Evolutionary conservation across 2,329 filamentous ascomycete genomes (phyloP), one percentile per base, ranked within the genome.

Genomic region (Chaetomium strumarium): DNA sequence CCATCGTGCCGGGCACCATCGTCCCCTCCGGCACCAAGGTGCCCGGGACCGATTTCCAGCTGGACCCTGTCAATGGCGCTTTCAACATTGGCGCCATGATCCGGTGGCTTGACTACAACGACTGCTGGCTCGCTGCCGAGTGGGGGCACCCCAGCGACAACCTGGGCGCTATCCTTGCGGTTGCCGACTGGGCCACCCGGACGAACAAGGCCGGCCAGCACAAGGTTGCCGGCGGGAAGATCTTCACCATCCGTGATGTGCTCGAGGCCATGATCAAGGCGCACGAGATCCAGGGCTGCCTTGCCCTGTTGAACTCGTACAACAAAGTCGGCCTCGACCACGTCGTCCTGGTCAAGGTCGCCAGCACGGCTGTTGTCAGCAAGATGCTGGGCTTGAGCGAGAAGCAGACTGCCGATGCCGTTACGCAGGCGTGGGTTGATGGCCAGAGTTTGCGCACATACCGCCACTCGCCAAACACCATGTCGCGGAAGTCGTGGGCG

Each of bases 51-150:
- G 83, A 87, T 62, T 97, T 92, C 76, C 86, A 95, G 74, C 84
- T 99, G 63, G 93, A 97, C 70, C 93, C 93, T 37, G 84, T 97
- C 68, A 92, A 92, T 65, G 93, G 86, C 58, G 93, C 93, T 59
- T 97, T 99, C 83, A 97, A 97, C 80, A 97, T 99, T 64, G 93
- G 93, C 64, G 88, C 93, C 66, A 95, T 96, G 86, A 96, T 99
- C 75, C 83, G 93, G 68, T 99, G 93, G 93, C 83, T 99, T 66
- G 93, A 99, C 77, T 99, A 97, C 82, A 99, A 99, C 72, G 93
- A 99, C 81, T 97, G 93, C 83, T 99, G 92, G 93, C 80, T 97
- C 59, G 93, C 92, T 41, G 93, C 93, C 52, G 93, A 99, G 76
- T 99, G 93, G 93, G 93, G 93, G 54, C 93, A 99, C 73, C 93